phyloP scores from a whole-genome alignment of 2,329 filamentous ascomycete genomes.

The Aspergillus costaricaensis region DNA sequence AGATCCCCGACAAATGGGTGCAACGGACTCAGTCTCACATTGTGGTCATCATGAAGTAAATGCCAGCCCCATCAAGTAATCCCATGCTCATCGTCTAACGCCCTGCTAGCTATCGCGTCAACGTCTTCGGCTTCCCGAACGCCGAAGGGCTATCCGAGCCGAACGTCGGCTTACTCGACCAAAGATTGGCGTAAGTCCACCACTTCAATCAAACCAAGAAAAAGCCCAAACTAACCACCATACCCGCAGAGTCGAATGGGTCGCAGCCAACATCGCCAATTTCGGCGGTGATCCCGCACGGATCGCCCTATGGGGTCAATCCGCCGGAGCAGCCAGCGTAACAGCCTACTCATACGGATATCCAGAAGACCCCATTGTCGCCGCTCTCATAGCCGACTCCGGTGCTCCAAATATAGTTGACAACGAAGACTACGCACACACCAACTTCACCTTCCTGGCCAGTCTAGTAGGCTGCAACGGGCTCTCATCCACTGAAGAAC shows the following conservation, averaged over 20 bases:
- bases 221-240: background rate
- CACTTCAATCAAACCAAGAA: background rate
- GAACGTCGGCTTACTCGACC: constrained; percentile 23
- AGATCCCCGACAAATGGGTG: constrained; percentile 20
- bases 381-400: background rate
- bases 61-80: accelerated
- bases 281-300: constrained; percentile 12
- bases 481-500: background rate
- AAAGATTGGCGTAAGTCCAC: constrained; percentile 9
- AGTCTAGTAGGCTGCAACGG: background rate
- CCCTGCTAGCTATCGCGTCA: constrained; percentile 19
- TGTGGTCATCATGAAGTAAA: constrained; percentile 23
- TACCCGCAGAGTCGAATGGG: constrained; percentile 11
- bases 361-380: constrained; percentile 2
- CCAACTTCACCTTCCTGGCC: background rate
- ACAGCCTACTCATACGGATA: constrained; percentile 12
- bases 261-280: constrained; percentile 11
- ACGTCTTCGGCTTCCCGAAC: constrained; percentile 25
- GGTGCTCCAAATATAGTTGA: background rate
- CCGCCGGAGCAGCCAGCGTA: constrained; percentile 8
- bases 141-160: constrained; percentile 16
- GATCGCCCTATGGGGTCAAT: constrained; percentile 13
- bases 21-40: constrained; percentile 19
- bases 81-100: background rate
- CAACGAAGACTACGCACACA: background rate